Evolutionary conservation across 1,284 basidiomycete species (phyloP).

Genomic region (Megacollybia platyphylla): DNA sequence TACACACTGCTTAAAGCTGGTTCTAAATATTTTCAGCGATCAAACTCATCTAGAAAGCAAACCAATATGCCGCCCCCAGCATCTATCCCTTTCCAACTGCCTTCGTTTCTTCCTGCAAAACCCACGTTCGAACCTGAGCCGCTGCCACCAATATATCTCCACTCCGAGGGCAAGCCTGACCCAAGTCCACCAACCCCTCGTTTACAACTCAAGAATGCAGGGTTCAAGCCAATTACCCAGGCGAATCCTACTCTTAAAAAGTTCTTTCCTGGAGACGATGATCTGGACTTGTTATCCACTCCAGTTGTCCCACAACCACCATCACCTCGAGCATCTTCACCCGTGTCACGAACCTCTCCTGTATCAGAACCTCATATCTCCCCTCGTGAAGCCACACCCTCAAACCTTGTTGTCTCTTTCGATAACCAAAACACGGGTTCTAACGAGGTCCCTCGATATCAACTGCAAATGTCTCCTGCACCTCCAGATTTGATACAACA

Average conservation of each 20-base stretch:
- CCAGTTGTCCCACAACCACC: not conserved
- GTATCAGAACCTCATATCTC: not conserved
- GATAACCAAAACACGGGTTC: not conserved
- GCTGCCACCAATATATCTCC: too few relatives aligned
- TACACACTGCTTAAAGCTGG: not conserved
- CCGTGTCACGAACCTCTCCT: not conserved
- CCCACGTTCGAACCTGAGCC: not conserved
- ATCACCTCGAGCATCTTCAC: constrained; percentile 1
- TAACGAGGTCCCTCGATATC: not conserved
- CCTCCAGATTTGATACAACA: not conserved
- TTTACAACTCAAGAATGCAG: constrained; percentile 24
- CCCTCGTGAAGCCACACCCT: not conserved
- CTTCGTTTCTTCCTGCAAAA: not conserved
- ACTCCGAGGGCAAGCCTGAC: not conserved
- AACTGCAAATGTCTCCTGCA: not conserved
- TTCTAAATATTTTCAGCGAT: not conserved
- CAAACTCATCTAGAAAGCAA: not conserved
- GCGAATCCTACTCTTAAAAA: constrained; percentile 31
- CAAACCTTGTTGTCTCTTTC: not conserved
- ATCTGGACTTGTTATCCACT: constrained; percentile 17
- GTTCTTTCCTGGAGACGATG: constrained; percentile 66
- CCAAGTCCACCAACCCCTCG: constrained; percentile 6
- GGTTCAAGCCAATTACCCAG: constrained; percentile 54
- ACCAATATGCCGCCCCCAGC: not conserved
- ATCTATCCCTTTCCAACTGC: not conserved